Evolutionary conservation across 2,329 filamentous ascomycete species (phyloP), one percentile per base, ranked within the genome.

Genomic region (Fusarium temperatum): DNA sequence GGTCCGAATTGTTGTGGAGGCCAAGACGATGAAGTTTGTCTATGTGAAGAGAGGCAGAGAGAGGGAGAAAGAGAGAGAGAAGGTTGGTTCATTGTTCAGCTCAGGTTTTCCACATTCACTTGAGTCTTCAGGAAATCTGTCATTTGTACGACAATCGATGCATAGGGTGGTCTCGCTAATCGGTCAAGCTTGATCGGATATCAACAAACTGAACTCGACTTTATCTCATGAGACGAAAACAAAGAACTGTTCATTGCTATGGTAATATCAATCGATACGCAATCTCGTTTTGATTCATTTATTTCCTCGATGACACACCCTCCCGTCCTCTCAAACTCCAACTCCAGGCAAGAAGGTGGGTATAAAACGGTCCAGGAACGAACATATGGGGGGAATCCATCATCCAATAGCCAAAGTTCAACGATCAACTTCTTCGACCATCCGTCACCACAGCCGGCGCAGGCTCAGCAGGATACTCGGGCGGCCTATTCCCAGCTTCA

Each of bases 381-480:
- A 26, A 22, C 24, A 36, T 7, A 35, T 35, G 41, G 30, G 22
- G 32, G 35, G 17, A 38, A 11, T 18, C 26, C 32, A 45, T 26
- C 47, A 41, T 18, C 24, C 39, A n/a, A 22, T 28, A 18, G 20
- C 51, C 20, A 26, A 41, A 26, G 12, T 30, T n/a, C 38, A 50
- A 20, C 48, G 62, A 68, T 63, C 60, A 59, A 36, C n/a, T 41
- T 66, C 72, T 76, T 44, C 70, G 73, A 26, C 63, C 72, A 35
- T 76, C 66, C 15, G 70, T 71, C 26, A 71, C 75, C 30, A 78
- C 56, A 28, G 76, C 76, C 36, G 78, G 72, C 28, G 63, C 68
- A 20, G 79, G 80, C 48, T 75, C 71, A 30, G 75, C 65, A 38
- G 74, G 75, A 66, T 82, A 82, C 22, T 75, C 78, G 5, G 81